Base-by-base conservation (phyloP, 2,329 filamentous ascomycete species). In the Phaeophleospora eucalypticola region DNA sequence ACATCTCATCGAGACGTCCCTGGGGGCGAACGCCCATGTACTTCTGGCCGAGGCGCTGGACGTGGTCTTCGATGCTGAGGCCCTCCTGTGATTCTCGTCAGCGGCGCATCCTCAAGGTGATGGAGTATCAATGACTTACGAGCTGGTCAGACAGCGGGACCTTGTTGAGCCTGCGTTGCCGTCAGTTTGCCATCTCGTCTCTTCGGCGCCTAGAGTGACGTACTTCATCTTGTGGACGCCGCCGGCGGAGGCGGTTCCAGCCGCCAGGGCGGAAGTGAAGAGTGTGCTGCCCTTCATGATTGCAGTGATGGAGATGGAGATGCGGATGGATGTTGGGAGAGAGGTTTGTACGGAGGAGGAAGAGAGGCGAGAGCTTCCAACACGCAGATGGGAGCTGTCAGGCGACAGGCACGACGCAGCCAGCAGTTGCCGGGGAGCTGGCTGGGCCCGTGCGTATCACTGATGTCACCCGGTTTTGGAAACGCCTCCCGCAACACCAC, bases 71-170 rank as follows among this genome's bases (percentile, higher is more conserved):
- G 67, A 98, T 83, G 66, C 86, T 87, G 65, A 86, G 80, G 58
- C 82, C 76, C 68, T 87, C 81, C 88, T 93, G 54, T 41, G 17
- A 16, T 15, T 2, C 40, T 19, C 12, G 32, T 53, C 36, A 53
- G 46, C 19, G 45, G 38, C 29, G 39, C 21, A 10, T 10, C 9
- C 32, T 29, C 39, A 41, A 38, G 27, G 21, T 41, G 37, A 37
- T 20, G 43, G 44, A 39, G 41, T 27, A 29, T 40, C 19, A 32
- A 43, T 36, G 46, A 77, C 86, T 68, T 76, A 95, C 90, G 65
- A 98, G 81, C 77, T 97, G 93, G 70, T 97, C 88, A 41, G 84
- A 80, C 49, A 98, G 77, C 59, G 93, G 86, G 53, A 97, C 76
- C 85, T 98, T 98, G 81, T 96, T 77, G 71, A 71, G 38, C 75